Base-by-base conservation (phyloP, 306 rosid genomes). In the Sindora glabra region DNA sequence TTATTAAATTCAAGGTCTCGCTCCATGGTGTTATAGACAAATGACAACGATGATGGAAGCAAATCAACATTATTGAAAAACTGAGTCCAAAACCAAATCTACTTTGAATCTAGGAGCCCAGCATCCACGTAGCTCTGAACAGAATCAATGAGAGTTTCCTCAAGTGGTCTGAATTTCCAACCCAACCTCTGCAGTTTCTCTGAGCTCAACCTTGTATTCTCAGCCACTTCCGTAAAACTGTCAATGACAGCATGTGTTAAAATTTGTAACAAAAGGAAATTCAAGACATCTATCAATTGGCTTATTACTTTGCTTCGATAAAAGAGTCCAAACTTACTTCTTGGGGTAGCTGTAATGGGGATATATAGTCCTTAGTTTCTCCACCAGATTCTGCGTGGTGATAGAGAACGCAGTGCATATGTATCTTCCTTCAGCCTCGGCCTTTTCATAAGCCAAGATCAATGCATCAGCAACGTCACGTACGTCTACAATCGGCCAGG, bases 381-480 rank as follows among this genome's bases (percentile, higher is more conserved):
- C 89, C 60, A 72, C 72, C 74, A 88, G 22, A 51, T 76, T 83
- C 69, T 57, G 40, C 3, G 50, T 15, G 60, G 40, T 62, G 57
- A 74, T 29, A 5, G 16, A 0, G 34, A 81, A 77, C 22, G 90
- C 62, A 10, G 54, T 16, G 50, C 95, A 85, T 42, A 83, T 48
- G 75, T 81, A 83, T 74, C 98, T 77, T 67, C 90, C 92, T 56
- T 87, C 79, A 32, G 84, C 87, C 74, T 74, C 83, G 0, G 15
- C 74, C 79, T 83, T 88, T 83, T 85, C 96, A 33, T 83, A 85
- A 2, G 59, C 79, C 74, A 85, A 36, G 36, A 88, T 36, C 34
- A 88, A 32, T 40, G 85, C 95, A 71, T 77, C 76, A 19, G 75
- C 96, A 54, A 85, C 40, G 48, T 86, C 92, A 1, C 86, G 86